These are phyloP conservation scores for Hibiscus tridactylites DNA, from an alignment of 345 rosid species.

Conservation along the genomic window DNA sequence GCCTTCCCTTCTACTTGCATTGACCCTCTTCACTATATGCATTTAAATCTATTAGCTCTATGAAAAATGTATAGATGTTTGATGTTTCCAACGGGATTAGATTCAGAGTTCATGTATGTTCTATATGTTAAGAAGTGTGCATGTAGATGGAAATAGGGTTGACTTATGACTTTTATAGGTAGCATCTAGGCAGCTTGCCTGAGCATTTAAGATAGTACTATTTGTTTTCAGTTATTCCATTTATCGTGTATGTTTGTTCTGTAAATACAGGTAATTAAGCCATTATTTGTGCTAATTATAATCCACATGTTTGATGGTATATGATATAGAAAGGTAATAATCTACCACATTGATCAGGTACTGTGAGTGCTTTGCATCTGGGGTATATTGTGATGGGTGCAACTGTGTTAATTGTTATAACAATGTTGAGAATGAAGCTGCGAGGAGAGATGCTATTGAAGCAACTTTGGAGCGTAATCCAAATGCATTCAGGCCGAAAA, in stretches of 20 bases:
- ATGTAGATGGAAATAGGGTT: background rate
- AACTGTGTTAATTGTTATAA: constrained; percentile 90
- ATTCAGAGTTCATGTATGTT: background rate
- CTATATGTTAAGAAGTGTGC: background rate
- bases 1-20: background rate
- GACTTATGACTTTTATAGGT: background rate
- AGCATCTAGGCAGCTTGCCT: background rate
- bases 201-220: background rate
- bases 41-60: background rate
- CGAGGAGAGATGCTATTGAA: constrained; percentile 89
- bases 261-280: background rate
- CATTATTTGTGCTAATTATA: constrained; percentile 4
- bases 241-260: background rate
- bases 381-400: constrained; percentile 96
- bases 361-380: constrained; percentile 98
- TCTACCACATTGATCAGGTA: constrained; percentile 48
- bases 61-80: background rate
- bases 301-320: background rate
- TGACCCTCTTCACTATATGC: background rate
- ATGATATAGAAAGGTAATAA: background rate
- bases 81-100: no score
- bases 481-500: constrained; percentile 95
- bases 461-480: constrained; percentile 96
- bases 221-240: background rate
- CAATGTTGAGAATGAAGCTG: constrained; percentile 88